Evolutionary conservation across 169 alveolate species (phyloP).

Genomic region (Eimeria zaria): DNA sequence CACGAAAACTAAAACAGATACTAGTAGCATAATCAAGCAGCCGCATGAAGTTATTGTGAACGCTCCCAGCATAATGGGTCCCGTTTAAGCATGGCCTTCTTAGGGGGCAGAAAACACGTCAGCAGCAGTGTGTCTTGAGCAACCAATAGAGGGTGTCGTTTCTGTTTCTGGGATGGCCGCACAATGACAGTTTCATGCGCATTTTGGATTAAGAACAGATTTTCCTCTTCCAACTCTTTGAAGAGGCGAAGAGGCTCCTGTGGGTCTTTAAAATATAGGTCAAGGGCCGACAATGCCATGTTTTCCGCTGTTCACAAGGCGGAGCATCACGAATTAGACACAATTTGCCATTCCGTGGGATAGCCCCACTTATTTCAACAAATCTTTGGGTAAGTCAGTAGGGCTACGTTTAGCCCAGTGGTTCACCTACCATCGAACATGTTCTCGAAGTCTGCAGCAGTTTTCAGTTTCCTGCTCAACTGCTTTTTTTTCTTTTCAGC

Average conservation of each 20-base stretch:
- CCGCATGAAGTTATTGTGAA: not conserved
- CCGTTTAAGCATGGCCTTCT: not conserved
- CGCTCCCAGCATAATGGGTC: not conserved
- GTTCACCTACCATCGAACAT: conserved; percentile 14
- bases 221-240: conserved; percentile 87
- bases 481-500: conserved; percentile 76
- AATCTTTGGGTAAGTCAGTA: not conserved
- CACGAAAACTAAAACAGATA: not conserved
- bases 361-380: not conserved
- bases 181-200: conserved; percentile 85
- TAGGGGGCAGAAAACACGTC: not conserved
- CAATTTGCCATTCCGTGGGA: not conserved
- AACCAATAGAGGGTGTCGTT: not conserved
- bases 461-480: conserved; percentile 35
- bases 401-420: not conserved
- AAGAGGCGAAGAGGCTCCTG: conserved; percentile 88
- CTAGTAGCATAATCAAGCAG: not conserved
- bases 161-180: not conserved
- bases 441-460: conserved; percentile 70
- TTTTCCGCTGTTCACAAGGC: conserved; percentile 41
- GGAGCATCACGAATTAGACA: not conserved
- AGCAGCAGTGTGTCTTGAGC: not conserved
- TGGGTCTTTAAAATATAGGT: conserved; percentile 88
- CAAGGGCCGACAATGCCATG: conserved; percentile 49
- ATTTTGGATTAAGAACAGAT: conserved; percentile 88